phyloP scores from a whole-genome alignment of 257 asterid species.

The Fraxinus cuspidata region DNA sequence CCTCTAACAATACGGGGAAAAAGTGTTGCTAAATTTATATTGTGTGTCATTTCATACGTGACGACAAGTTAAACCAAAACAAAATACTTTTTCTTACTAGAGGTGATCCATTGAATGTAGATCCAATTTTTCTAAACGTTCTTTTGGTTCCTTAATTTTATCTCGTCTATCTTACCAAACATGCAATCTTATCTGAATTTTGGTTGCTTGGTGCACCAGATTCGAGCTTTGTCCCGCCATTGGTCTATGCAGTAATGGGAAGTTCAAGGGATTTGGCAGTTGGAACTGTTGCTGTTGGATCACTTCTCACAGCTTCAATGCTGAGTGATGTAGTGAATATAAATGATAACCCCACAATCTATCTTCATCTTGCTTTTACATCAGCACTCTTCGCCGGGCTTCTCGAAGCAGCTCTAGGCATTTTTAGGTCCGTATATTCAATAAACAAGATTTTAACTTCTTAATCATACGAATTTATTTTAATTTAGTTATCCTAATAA shows the following conservation, averaged over 20 bases:
- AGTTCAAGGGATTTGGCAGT: constrained; percentile 89
- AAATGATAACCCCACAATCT: constrained; percentile 55
- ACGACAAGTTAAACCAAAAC: too few species aligned
- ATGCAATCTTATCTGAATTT: not conserved
- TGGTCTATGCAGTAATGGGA: constrained; percentile 85
- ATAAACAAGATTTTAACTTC: not conserved
- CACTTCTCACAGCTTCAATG: constrained; percentile 74
- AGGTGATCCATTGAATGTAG: too few species aligned
- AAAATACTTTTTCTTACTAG: too few species aligned
- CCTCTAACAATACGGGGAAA: too few species aligned
- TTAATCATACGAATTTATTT: too few species aligned
- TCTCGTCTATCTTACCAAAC: not conserved
- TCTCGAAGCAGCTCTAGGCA: constrained; percentile 65
- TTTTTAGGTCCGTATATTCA: constrained; percentile 51
- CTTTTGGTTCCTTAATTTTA: too few species aligned
- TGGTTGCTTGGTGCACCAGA: constrained; percentile 34
- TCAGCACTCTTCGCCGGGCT: constrained; percentile 83
- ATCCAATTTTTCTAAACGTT: too few species aligned
- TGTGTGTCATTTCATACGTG: too few species aligned
- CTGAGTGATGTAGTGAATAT: constrained; percentile 53
- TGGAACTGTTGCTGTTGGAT: constrained; percentile 89
- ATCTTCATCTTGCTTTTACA: constrained; percentile 80
- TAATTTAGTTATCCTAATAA: too few species aligned
- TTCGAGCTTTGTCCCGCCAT: constrained; percentile 88
- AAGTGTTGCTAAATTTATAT: too few species aligned